phyloP scores from a whole-genome alignment of 768 basidiomycete species.

The Boletus barrowsii region DNA sequence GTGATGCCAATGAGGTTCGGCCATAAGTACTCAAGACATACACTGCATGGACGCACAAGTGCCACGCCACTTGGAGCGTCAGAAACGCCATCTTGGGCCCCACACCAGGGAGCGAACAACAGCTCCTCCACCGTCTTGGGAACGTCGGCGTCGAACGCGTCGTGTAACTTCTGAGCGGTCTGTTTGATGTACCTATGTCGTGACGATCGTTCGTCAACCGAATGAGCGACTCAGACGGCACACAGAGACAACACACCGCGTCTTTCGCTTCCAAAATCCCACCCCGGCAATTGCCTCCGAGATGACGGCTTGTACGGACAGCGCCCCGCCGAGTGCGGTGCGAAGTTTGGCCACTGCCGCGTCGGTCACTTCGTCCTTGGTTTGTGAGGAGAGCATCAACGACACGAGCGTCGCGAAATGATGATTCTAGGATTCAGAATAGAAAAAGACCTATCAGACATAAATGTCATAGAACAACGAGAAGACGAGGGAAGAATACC shows the following conservation, averaged over 20 bases:
- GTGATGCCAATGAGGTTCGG: neutral
- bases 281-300: slow-evolving; percentile 81
- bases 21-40: too few relatives aligned
- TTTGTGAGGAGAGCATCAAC: slow-evolving; percentile 94
- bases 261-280: slow-evolving; percentile 90
- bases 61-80: slow-evolving; percentile 80
- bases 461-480: too few relatives aligned
- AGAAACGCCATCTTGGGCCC: slow-evolving; percentile 98
- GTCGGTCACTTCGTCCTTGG: slow-evolving; percentile 87
- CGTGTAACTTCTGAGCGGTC: slow-evolving; percentile 63
- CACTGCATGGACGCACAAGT: slow-evolving; percentile 47
- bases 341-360: slow-evolving; percentile 77
- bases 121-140: slow-evolving; percentile 88
- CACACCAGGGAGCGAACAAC: slow-evolving; percentile 83
- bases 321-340: slow-evolving; percentile 65
- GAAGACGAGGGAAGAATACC: too few relatives aligned
- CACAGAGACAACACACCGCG: slow-evolving; percentile 44
- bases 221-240: too few relatives aligned
- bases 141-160: slow-evolving; percentile 78
- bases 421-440: slow-evolving; percentile 43
- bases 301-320: slow-evolving; percentile 72
- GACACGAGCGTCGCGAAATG: slow-evolving; percentile 86
- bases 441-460: too few relatives aligned
- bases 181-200: slow-evolving; percentile 66
- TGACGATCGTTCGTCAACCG: too few relatives aligned